Conservation (phyloP, 192 early-diverging fungal genomes). For the Anaeromyces robustus region DNA sequence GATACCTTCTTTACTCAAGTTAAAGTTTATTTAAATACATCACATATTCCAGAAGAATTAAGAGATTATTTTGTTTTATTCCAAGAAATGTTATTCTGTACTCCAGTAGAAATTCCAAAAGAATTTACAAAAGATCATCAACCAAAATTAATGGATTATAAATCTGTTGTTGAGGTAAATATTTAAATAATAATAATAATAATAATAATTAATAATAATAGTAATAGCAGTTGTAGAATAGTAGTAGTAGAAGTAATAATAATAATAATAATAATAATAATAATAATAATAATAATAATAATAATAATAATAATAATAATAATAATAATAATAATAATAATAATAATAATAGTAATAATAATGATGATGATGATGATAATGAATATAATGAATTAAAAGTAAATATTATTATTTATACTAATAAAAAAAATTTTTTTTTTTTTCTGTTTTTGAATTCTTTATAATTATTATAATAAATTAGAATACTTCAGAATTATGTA, state of each 20-base stretch:
- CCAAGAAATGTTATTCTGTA: slow-evolving; percentile 57
- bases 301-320: too few species aligned
- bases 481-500: slow-evolving; percentile 23
- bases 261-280: too few species aligned
- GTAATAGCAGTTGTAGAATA: too few species aligned
- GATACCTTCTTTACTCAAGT: slow-evolving; percentile 51
- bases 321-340: too few species aligned
- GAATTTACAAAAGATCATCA: background rate
- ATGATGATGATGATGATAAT: too few species aligned
- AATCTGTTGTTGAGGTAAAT: slow-evolving; percentile 13
- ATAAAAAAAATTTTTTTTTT: too few species aligned
- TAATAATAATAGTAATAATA: too few species aligned
- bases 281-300: too few species aligned
- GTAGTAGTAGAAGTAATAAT: too few species aligned
- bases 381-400: too few species aligned
- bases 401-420: too few species aligned
- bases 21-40: slow-evolving; percentile 32
- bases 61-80: slow-evolving; percentile 58
- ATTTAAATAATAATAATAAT: background rate
- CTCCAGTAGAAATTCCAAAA: slow-evolving; percentile 27
- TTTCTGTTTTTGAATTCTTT: background rate
- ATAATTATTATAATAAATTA: background rate
- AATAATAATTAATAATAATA: background rate
- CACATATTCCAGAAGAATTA: slow-evolving; percentile 32
- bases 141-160: slow-evolving; percentile 12